phyloP scores from a whole-genome alignment of 2,329 filamentous ascomycete genomes.

The Phaeoacremonium minimum region DNA sequence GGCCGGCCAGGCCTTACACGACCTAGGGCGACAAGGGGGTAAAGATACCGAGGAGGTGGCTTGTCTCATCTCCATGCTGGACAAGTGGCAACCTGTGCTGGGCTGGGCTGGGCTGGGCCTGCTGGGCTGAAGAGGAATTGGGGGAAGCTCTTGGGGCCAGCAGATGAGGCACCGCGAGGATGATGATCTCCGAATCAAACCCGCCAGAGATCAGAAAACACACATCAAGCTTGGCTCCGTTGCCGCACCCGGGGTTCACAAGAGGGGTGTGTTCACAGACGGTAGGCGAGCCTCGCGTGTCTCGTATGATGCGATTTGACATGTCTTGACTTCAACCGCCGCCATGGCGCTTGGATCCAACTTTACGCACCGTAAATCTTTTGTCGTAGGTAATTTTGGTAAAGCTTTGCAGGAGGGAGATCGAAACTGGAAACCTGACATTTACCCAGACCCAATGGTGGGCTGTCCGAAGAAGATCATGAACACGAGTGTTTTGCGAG shows the following conservation, averaged over 20 bases:
- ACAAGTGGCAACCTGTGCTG: too few relatives aligned
- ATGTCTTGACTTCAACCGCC: slow-evolving; percentile 3
- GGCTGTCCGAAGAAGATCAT: too few relatives aligned
- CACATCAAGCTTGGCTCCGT: not conserved
- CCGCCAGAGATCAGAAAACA: not conserved
- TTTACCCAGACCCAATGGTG: slow-evolving; percentile 19
- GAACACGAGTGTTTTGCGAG: slow-evolving; percentile 16
- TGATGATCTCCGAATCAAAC: slow-evolving; percentile 4
- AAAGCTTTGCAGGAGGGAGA: slow-evolving; percentile 8
- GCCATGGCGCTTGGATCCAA: slow-evolving; percentile 9
- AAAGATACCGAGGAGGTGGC: slow-evolving; percentile 26
- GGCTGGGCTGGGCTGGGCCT: too few relatives aligned
- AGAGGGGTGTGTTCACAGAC: not conserved
- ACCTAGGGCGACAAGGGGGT: not conserved
- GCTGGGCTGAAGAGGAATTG: slow-evolving; percentile 1
- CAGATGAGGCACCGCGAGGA: slow-evolving; percentile 6
- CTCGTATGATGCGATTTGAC: not conserved
- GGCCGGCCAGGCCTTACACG: slow-evolving; percentile 2
- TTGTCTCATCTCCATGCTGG: slow-evolving; percentile 30
- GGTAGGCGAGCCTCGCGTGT: not conserved
- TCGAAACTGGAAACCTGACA: slow-evolving; percentile 12
- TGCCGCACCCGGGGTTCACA: not conserved
- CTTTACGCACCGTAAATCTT: slow-evolving; percentile 23
- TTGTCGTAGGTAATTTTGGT: slow-evolving; percentile 12
- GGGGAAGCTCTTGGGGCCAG: too few relatives aligned